Evolutionary conservation across 495 filamentous ascomycete species (phyloP), one percentile per base, ranked within the genome.

Genomic region (Aspergillus incahuasiensis): DNA sequence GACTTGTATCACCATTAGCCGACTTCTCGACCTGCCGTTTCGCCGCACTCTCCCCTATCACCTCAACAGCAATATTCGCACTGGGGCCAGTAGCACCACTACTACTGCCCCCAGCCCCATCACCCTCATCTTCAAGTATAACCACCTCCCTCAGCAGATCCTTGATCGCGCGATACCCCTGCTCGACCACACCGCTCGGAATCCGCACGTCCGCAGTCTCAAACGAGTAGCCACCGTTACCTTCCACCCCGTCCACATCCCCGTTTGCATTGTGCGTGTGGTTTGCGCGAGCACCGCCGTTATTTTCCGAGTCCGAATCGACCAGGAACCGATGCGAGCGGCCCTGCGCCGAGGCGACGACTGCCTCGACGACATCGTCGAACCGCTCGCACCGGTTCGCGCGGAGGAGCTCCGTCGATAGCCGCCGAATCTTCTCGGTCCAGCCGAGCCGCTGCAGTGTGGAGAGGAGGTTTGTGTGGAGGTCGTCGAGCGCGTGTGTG

Each of bases 71-170:
- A 15, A 38, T 49, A 6, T 38, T 34, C 5, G 16, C 32, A 52
- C 57, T 55, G 15, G 32, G 3, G 8, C 32, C 9, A 5, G 32
- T 35, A 53, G 52, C 22, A 44, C 40, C 39, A 48, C 40, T 38
- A n/a, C 24, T 38, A 24, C 24, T 25, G n/a, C n/a, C n/a, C 20
- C 19, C 45, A 2, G 2, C 35, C 3, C 22, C 32, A 16, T 43
- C 40, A 40, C 38, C 70, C 73, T 79, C 74, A 24, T 74, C 76
- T 32, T 78, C 73, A 34, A 80, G 60, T 9, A 77, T 69, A 24
- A 76, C 73, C 55, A 81, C 72, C 50, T 79, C 76, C 30, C 77
- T 66, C 46, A 81, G 52, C 3, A 76, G 71, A 15, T 79, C 76
- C 50, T 78, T 77, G 39, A 81, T 63, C 5, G 74, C 72, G 3